phyloP scores from a whole-genome alignment of 164 flowering plant species.

The Annona squamosa region DNA sequence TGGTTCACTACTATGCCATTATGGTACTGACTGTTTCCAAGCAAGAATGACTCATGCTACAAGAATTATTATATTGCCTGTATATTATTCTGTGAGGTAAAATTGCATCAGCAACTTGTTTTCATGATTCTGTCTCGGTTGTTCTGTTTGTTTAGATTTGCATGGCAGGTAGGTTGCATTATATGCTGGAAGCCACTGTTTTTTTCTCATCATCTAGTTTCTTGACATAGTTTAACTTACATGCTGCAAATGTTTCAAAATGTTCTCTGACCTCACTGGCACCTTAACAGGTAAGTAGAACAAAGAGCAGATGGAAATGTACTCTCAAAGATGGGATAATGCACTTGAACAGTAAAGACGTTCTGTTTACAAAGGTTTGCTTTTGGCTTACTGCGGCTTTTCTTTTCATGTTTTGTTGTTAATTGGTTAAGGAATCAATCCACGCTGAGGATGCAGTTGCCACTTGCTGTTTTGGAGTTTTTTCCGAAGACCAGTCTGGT shows the following conservation, averaged over 20 bases:
- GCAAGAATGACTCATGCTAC: too few species aligned
- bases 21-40: too few species aligned
- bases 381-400: not conserved
- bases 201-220: not conserved
- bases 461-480: too few species aligned
- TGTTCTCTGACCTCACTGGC: not conserved
- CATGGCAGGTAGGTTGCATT: not conserved
- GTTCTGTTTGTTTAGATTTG: not conserved
- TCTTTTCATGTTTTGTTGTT: not conserved
- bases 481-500: too few species aligned
- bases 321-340: conserved; percentile 93
- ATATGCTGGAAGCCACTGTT: not conserved
- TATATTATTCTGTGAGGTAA: too few species aligned
- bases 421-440: too few species aligned
- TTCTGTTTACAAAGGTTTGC: conserved; percentile 83
- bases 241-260: not conserved
- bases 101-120: too few species aligned
- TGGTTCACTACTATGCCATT: too few species aligned
- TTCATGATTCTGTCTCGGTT: not conserved
- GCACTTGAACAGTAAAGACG: conserved; percentile 79
- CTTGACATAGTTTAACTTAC: not conserved
- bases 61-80: too few species aligned
- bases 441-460: too few species aligned
- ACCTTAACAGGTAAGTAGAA: conserved; percentile 63
- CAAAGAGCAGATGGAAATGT: conserved; percentile 98